Evolutionary conservation across 257 asterid genomes (phyloP).

Genomic region (Voacanga thouarsii): DNA sequence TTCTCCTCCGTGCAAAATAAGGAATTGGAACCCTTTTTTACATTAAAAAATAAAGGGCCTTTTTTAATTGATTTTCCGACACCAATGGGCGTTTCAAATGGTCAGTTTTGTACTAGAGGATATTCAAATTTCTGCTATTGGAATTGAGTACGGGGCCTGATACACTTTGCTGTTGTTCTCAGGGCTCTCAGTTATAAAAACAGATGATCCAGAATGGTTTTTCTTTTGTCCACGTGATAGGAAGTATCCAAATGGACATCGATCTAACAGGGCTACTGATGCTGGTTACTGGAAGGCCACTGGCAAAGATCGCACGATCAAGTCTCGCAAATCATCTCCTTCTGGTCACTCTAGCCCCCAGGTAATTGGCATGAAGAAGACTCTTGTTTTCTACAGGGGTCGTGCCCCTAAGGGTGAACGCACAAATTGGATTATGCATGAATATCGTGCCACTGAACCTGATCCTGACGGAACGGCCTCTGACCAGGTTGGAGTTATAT

Average conservation of each 20-base stretch:
- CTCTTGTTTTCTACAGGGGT: slow-evolving; percentile 75
- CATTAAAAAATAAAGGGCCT: neutral
- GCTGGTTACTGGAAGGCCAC: slow-evolving; percentile 10
- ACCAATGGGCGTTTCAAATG: too few relatives aligned
- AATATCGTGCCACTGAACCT: slow-evolving; percentile 78
- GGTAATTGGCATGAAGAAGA: slow-evolving; percentile 75
- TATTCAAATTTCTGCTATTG: neutral
- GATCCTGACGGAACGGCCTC: slow-evolving; percentile 74
- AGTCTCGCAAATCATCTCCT: slow-evolving; percentile 47
- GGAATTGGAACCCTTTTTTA: neutral
- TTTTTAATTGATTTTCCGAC: neutral
- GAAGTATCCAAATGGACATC: slow-evolving; percentile 10
- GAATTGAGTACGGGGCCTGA: neutral
- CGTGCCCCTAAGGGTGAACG: slow-evolving; percentile 92
- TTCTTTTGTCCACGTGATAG: slow-evolving; percentile 6
- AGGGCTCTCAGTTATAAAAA: slow-evolving; percentile 76
- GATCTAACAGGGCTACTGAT: slow-evolving; percentile 13
- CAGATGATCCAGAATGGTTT: slow-evolving; percentile 47
- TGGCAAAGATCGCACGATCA: slow-evolving; percentile 74
- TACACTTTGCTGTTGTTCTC: neutral
- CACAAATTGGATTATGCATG: slow-evolving; percentile 80
- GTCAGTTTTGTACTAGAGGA: too few relatives aligned
- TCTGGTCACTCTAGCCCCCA: slow-evolving; percentile 33
- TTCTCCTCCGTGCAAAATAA: neutral
- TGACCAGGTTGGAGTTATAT: slow-evolving; percentile 57